These are phyloP conservation scores for Evansstolkia leycettana DNA, from an alignment of 495 filamentous ascomycete genomes.

Conservation along the genomic window DNA sequence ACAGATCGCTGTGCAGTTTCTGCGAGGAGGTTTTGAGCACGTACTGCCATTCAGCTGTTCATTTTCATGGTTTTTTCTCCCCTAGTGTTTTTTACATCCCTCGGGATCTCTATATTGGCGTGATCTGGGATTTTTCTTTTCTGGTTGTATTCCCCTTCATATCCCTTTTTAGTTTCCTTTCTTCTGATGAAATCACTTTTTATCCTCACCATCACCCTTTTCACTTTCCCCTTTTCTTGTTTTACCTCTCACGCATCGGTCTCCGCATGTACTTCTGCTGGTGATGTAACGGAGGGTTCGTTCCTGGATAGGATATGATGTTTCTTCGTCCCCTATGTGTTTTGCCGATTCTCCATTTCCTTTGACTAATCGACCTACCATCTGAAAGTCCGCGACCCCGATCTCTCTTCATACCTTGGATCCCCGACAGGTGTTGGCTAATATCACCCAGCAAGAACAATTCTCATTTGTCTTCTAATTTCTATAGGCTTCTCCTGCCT, in stretches of 20 bases:
- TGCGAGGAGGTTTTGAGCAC: background rate
- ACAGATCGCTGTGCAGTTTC: background rate
- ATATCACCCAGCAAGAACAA: background rate
- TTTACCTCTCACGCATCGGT: conserved; percentile 21
- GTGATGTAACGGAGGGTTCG: conserved; percentile 19
- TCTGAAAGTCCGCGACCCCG: too few species aligned
- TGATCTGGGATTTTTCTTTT: conserved; percentile 1
- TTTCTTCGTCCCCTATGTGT: conserved; percentile 11
- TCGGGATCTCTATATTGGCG: too few species aligned
- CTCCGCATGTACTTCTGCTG: conserved; percentile 24
- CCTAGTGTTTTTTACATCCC: background rate
- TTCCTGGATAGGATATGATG: conserved; percentile 26
- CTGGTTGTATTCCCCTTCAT: conserved; percentile 23
- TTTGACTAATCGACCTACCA: conserved; percentile 16
- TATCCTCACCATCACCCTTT: conserved; percentile 5
- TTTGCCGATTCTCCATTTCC: conserved; percentile 11
- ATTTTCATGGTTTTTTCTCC: background rate
- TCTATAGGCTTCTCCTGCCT: too few species aligned
- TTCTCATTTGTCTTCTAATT: background rate
- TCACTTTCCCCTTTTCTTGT: conserved; percentile 13
- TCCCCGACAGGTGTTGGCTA: too few species aligned
- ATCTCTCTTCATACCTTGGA: too few species aligned
- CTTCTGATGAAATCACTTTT: conserved; percentile 4
- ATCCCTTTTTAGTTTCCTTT: conserved; percentile 13
- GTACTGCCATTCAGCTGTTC: background rate